Conservation (phyloP, 176 grass and related monocot genomes). For the Guadua angustifolia region DNA sequence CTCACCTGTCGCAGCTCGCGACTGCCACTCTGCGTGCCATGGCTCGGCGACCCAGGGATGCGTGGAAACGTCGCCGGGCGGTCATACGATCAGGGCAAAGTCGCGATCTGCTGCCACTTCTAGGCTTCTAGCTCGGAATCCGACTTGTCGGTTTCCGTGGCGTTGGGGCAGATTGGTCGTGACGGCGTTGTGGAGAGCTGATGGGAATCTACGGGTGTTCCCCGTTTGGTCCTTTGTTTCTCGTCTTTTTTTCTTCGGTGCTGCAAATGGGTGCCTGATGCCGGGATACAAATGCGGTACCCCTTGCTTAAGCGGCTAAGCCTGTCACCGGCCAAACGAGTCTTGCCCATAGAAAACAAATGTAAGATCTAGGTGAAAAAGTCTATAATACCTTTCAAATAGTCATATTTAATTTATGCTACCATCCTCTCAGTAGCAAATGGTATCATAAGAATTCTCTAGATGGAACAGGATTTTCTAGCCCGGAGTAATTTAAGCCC, state of each 20-base stretch:
- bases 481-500: background rate
- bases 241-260: background rate
- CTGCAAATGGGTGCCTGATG: background rate
- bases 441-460: too few relatives aligned
- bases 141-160: background rate
- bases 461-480: background rate
- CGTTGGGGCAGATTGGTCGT: background rate
- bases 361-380: too few relatives aligned
- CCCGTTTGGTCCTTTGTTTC: background rate
- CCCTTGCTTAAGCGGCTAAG: background rate
- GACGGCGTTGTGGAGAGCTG: background rate
- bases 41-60: conserved; percentile 6
- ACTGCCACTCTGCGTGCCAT: background rate
- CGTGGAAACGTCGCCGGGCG: background rate
- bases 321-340: too few relatives aligned
- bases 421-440: too few relatives aligned
- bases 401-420: too few relatives aligned
- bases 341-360: too few relatives aligned
- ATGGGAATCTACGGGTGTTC: background rate
- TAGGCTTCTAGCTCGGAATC: conserved; percentile 4
- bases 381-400: too few relatives aligned
- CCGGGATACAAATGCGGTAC: background rate
- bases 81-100: background rate
- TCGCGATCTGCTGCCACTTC: background rate
- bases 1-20: background rate